Base-by-base conservation (phyloP, 192 early-diverging fungal species). In the Podila horticola region DNA sequence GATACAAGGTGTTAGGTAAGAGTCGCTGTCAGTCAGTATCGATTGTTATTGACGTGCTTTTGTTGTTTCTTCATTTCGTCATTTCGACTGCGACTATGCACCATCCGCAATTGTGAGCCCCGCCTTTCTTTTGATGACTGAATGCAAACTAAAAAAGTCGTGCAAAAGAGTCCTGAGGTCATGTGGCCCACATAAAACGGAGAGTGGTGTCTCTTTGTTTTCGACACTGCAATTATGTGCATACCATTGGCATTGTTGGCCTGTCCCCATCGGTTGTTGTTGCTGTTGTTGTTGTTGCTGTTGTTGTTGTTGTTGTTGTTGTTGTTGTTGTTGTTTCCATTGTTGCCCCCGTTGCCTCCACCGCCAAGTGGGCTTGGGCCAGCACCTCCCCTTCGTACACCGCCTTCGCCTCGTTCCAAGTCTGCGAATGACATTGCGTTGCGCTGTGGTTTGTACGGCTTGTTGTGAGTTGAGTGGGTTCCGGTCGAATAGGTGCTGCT, bases 401-500 rank as follows among this genome's bases (percentile, higher is more conserved):
- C 71, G 0, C 77, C 77, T 26, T 73, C 77, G 59, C 86, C 69
- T 84, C 88, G 85, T 62, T 92, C 91, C 57, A 92, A 79, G 63
- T 92, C 91, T 66, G 88, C 89, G 64, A 92, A 92, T 2, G 91
- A 92, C 91, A 92, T 91, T 55, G 19, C 24, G 52, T 55, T 55
- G 20, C 24, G 52, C 20, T 26, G 24, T 24, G 6, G 52, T n/a
- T n/a, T 24, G 52, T 55, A 55, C 52, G 52, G 17, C n/a, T 55
- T n/a, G 52, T 55, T 55, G 52, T 17, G 52, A 55, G 24, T 45
- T 55, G 52, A 24, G n/a, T 55, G 20, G 8, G 50, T 6, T 17
- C 20, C 50, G 20, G n/a, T 52, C 20, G 52, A 55, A 55, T 20
- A 22, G 20, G 52, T 55, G n/a, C 4, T 2, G 20, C 7, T 55